phyloP scores from a whole-genome alignment of 257 asterid species.

The Solanum chaucha region DNA sequence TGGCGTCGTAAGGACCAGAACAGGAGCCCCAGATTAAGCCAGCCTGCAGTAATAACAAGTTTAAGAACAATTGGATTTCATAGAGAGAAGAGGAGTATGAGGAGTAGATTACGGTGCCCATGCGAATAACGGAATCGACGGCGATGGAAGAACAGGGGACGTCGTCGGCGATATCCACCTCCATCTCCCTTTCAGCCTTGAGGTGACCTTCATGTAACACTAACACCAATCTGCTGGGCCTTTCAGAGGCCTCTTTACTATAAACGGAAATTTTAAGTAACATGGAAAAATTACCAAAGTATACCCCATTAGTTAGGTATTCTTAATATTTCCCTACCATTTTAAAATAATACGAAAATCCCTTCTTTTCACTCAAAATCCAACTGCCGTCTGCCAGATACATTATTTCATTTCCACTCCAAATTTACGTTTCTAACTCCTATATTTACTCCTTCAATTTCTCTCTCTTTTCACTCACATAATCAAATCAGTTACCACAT shows the following conservation, averaged over 20 bases:
- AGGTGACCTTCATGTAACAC: neutral
- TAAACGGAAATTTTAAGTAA: no score
- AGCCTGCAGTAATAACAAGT: slow-evolving; percentile 34
- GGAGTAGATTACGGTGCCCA: slow-evolving; percentile 40
- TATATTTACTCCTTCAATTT: no score
- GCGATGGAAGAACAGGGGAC: slow-evolving; percentile 73
- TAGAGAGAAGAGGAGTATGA: neutral
- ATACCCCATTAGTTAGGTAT: no score
- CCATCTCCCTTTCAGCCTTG: slow-evolving; percentile 18
- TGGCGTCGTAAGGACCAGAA: slow-evolving; percentile 56
- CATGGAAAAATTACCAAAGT: no score
- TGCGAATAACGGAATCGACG: slow-evolving; percentile 56
- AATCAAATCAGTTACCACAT: no score
- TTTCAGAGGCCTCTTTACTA: neutral
- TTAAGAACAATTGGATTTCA: neutral
- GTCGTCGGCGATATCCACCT: slow-evolving; percentile 25
- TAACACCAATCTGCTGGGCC: neutral
- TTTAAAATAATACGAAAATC: no score
- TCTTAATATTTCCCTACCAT: no score
- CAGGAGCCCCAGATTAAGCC: slow-evolving; percentile 88
- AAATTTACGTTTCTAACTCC: no score
- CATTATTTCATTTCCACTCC: no score
- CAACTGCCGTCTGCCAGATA: no score
- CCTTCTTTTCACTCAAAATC: no score
- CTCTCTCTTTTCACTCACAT: no score